These are phyloP conservation scores for Tuctoria greenei DNA, from an alignment of 176 grass and related monocot genomes.

Conservation along the genomic window DNA sequence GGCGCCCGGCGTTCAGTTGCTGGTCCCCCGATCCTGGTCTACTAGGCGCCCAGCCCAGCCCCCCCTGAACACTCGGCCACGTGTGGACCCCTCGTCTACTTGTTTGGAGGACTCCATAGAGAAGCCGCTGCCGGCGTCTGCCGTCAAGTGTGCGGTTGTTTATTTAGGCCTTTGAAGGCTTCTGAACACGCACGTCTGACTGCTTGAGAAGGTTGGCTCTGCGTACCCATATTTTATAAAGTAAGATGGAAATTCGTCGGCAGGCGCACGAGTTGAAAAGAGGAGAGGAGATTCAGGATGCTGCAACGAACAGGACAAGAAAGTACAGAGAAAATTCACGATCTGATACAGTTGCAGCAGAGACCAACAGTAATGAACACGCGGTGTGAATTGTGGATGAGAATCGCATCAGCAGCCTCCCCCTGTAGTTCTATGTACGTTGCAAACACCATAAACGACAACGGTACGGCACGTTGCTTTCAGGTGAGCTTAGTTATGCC, in stretches of 20 bases:
- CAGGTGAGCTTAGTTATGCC: background rate
- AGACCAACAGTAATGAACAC: background rate
- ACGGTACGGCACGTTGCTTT: slow-evolving; percentile 5
- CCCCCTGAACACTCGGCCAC: slow-evolving; percentile 16
- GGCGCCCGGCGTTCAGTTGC: background rate
- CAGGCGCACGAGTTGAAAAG: background rate
- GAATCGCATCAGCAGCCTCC: too few relatives aligned
- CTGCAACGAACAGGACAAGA: background rate
- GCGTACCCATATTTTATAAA: too few relatives aligned
- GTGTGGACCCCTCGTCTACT: slow-evolving; percentile 20
- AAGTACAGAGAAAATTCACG: background rate
- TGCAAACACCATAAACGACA: slow-evolving; percentile 22
- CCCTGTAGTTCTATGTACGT: background rate
- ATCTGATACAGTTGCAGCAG: background rate
- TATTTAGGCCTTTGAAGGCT: background rate
- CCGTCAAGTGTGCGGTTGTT: background rate
- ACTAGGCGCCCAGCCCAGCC: background rate
- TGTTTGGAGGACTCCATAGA: background rate
- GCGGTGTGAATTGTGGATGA: too few relatives aligned
- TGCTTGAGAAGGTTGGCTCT: too few relatives aligned
- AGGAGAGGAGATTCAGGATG: background rate
- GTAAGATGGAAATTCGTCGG: too few relatives aligned
- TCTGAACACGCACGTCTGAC: too few relatives aligned
- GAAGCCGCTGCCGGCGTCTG: background rate
- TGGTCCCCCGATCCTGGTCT: background rate